These are phyloP conservation scores for Inonotus hispidus DNA, from an alignment of 1,284 basidiomycete genomes.

Conservation along the genomic window DNA sequence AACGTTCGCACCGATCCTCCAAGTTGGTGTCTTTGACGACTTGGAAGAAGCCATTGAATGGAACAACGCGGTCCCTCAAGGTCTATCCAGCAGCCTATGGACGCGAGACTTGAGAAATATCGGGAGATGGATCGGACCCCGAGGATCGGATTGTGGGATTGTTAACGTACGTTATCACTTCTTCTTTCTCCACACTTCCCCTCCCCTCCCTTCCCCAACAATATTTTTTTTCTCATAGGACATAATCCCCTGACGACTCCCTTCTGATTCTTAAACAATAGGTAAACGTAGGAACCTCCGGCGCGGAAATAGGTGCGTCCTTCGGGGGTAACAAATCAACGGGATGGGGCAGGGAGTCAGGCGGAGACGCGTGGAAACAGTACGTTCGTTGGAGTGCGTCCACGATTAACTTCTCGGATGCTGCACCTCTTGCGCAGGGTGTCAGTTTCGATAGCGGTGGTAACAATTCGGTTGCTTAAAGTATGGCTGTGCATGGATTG, in stretches of 20 bases:
- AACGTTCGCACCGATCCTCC: conserved; percentile 84
- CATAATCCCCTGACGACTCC: no score
- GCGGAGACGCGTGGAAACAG: conserved; percentile 96
- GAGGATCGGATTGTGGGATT: conserved; percentile 82
- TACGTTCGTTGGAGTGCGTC: conserved; percentile 86
- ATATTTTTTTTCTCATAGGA: no score
- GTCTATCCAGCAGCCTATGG: conserved; percentile 88
- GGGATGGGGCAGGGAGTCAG: conserved; percentile 91
- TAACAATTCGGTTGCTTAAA: no score
- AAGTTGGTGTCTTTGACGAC: conserved; percentile 85
- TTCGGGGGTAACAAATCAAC: conserved; percentile 92
- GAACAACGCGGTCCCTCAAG: conserved; percentile 93
- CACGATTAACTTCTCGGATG: conserved; percentile 89
- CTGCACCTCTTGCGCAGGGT: conserved; percentile 87
- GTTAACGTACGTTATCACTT: conserved; percentile 59
- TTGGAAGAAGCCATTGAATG: conserved; percentile 87
- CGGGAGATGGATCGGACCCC: conserved; percentile 88
- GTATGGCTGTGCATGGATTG: no score
- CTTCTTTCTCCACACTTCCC: no score
- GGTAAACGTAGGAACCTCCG: conserved; percentile 91
- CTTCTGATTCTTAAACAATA: no score
- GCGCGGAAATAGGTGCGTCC: conserved; percentile 88
- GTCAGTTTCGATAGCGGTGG: conserved; percentile 55
- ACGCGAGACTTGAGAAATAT: conserved; percentile 78
- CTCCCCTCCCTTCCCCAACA: conserved; percentile 10